A percentile compares a stretch with the other conserved stretches of the same genome.
Conservation (phyloP, 1,284 basidiomycete genomes). For the Rhizoctonia solani region DNA sequence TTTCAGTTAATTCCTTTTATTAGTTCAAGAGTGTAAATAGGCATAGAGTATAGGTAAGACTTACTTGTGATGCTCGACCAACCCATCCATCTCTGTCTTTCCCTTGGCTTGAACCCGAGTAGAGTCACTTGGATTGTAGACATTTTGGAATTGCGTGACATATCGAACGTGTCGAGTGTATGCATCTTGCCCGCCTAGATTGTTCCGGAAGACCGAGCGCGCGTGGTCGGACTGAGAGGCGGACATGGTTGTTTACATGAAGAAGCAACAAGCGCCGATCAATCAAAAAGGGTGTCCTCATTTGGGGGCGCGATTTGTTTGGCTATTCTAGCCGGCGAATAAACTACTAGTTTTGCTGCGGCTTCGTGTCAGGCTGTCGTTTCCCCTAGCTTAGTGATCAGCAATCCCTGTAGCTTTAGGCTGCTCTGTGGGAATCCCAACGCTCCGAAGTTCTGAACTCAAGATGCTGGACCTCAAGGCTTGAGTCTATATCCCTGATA, state of each 20-base stretch:
- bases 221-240: constrained; percentile 36
- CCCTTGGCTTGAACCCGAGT: constrained; percentile 28
- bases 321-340: no score
- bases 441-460: no score
- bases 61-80: constrained; percentile 51
- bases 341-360: no score
- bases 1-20: neutral
- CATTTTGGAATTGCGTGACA: constrained; percentile 34
- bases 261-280: neutral
- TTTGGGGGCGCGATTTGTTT: no score
- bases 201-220: constrained; percentile 38
- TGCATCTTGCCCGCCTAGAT: constrained; percentile 38
- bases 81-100: constrained; percentile 50
- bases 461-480: no score
- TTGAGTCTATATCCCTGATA: no score
- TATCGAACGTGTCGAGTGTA: constrained; percentile 40
- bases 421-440: no score
- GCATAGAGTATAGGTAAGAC: constrained; percentile 9
- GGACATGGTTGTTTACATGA: constrained; percentile 19
- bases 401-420: no score
- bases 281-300: no score
- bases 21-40: no score
- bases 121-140: constrained; percentile 30
- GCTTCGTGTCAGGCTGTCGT: no score
- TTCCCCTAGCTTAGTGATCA: no score